These are phyloP conservation scores for Spathaspora girioi DNA, from an alignment of 805 yeast genomes.

Conservation along the genomic window DNA sequence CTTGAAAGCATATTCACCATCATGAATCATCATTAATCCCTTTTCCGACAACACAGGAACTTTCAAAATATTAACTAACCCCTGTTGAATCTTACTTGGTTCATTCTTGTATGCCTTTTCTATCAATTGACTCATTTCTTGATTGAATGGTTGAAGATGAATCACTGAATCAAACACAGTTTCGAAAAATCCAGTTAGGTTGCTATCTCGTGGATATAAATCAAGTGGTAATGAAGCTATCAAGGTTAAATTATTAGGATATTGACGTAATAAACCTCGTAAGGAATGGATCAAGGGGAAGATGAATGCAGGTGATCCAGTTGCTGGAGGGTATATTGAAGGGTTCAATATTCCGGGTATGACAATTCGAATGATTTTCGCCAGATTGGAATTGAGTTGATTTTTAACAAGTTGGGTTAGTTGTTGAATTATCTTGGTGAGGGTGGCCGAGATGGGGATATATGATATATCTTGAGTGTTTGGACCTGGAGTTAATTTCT, in stretches of 20 bases:
- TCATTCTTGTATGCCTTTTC: slow-evolving; percentile 69
- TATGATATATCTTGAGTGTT: slow-evolving; percentile 56
- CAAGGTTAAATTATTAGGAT: slow-evolving; percentile 45
- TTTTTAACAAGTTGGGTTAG: slow-evolving; percentile 35
- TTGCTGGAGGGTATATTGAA: slow-evolving; percentile 55
- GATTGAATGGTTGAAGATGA: slow-evolving; percentile 78
- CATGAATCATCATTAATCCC: slow-evolving; percentile 75
- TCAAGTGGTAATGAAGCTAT: slow-evolving; percentile 60
- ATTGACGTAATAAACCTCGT: slow-evolving; percentile 47
- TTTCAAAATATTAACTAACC: slow-evolving; percentile 72
- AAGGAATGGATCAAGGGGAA: slow-evolving; percentile 62
- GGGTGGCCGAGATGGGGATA: slow-evolving; percentile 36
- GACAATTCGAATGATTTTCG: slow-evolving; percentile 57
- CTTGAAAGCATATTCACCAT: slow-evolving; percentile 67
- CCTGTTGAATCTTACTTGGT: slow-evolving; percentile 79
- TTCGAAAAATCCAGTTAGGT: slow-evolving; percentile 51
- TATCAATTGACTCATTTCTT: slow-evolving; percentile 60
- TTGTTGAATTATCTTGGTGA: slow-evolving; percentile 28
- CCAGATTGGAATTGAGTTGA: slow-evolving; percentile 36
- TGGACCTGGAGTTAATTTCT: slow-evolving; percentile 65
- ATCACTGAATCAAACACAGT: slow-evolving; percentile 62
- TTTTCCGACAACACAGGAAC: slow-evolving; percentile 68
- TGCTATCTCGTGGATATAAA: slow-evolving; percentile 53
- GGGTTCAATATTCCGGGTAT: slow-evolving; percentile 83
- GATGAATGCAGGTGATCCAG: slow-evolving; percentile 43